These are phyloP conservation scores for Penicillium ucsense DNA, from an alignment of 495 filamentous ascomycete species.

Conservation along the genomic window DNA sequence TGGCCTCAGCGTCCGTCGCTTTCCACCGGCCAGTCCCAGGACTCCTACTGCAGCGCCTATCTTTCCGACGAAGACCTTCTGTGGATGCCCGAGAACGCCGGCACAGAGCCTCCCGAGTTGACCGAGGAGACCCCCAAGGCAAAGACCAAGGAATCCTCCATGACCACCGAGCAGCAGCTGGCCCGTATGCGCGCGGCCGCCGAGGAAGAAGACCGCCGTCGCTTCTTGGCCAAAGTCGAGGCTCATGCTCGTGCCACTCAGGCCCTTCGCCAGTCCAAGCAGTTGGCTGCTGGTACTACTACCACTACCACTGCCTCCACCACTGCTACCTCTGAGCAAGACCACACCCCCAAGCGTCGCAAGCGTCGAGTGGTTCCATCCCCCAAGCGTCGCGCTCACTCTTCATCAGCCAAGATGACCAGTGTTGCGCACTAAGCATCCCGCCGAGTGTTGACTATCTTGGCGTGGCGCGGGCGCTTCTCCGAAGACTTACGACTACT, in stretches of 20 bases:
- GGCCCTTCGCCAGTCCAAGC: slow-evolving; percentile 29
- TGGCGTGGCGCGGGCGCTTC: slow-evolving; percentile 17
- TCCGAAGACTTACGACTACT: background rate
- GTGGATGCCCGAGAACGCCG: slow-evolving; percentile 25
- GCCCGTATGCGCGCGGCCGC: slow-evolving; percentile 28
- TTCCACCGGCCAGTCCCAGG: slow-evolving; percentile 23
- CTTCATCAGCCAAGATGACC: slow-evolving; percentile 14
- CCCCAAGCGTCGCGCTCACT: slow-evolving; percentile 29
- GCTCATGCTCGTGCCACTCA: slow-evolving; percentile 37
- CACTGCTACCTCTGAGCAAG: no score
- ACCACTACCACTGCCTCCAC: no score
- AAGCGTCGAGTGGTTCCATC: slow-evolving; percentile 27
- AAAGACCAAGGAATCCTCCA: slow-evolving; percentile 10
- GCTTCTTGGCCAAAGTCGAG: slow-evolving; percentile 37
- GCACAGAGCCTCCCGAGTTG: slow-evolving; percentile 16
- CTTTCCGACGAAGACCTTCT: slow-evolving; percentile 47
- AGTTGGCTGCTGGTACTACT: background rate
- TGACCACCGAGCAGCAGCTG: slow-evolving; percentile 37
- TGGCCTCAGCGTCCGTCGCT: slow-evolving; percentile 44
- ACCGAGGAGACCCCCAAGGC: slow-evolving; percentile 23
- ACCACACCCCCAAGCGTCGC: slow-evolving; percentile 23
- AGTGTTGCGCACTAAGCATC: background rate
- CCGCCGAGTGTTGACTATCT: background rate
- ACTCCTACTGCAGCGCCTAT: slow-evolving; percentile 30
- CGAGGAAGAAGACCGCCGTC: slow-evolving; percentile 33